Evolutionary conservation across 2,329 filamentous ascomycete species (phyloP), one percentile per base, ranked within the genome.

Genomic region (Microdochium bolleyi): DNA sequence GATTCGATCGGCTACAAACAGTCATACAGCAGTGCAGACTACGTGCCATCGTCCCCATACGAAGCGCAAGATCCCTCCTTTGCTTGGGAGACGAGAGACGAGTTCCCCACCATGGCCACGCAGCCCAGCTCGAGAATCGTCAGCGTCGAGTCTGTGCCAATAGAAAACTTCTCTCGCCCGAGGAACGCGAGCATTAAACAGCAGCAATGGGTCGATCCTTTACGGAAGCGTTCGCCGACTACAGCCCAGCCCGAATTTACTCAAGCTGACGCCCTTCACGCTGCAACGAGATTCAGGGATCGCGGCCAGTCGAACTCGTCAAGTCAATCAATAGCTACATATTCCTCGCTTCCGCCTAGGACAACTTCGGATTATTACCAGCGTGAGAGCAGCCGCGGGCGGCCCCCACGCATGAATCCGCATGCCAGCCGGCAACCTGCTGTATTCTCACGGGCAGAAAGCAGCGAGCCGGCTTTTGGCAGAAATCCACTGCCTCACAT

Each of bases 131-230:
- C 57, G 48, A 63, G 55, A 53, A 54, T 63, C 21, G 67, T 59
- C 32, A 56, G 62, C 50, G 54, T 55, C 64, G 72, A 65, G 61
- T 66, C 55, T 49, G 66, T 69, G 57, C 61, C 64, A 48, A 70
- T 80, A 48, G 75, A 76, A 60, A 83, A 83, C 64, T 83, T 83
- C 62, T 83, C 80, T n/a, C 73, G 80, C 38, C 80, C 80, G 44
- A 72, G 80, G 53, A 80, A 79, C 55, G 68, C 72, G 38, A 82
- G 79, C 62, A 70, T 79, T 55, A 46, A 46, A 46, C 41, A 46
- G 13, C 41, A 46, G 19, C 41, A 46, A 46, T 46, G 41, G 34
- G 7, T 14, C 7, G 34, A 38, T 19, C 34, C 34, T 5, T 38
- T 14, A 5, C 7, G 34, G 14, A 5, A 8, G 34, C 66, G 64